Evolutionary conservation across 352 stramenopile genomes (phyloP), one percentile per base, ranked within the genome.

Genomic region (Pythium dissotocum): DNA sequence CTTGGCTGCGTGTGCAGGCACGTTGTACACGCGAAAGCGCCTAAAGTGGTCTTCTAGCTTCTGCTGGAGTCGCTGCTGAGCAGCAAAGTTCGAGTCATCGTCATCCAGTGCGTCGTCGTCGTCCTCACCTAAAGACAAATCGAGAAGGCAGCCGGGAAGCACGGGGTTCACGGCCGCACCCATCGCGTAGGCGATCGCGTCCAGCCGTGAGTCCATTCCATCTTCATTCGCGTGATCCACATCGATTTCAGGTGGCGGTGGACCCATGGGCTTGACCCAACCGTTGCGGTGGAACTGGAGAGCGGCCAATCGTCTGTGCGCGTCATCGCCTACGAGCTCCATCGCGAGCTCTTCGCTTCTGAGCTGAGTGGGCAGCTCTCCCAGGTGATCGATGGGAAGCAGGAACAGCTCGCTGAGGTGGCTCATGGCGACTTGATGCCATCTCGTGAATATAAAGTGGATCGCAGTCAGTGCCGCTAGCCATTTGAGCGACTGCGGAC

Each of bases 31-130:
- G 2, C 78, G 77, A 55, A 87, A 89, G 28, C 70, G 69, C n/a
- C 69, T 63, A 57, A 91, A 93, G 46, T 93, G 85, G n/a, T 67
- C 75, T 60, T 90, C 76, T 7, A 93, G 73, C 38, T 79, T 67
- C 24, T 71, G 30, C 0, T 71, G 78, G 35, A 91, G 59, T 14
- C 67, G 66, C 2, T 82, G 72, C 38, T 89, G 78, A 2, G 55
- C 68, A 24, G 77, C 62, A 18, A 70, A 69, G 36, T 81, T 75
- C 46, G 76, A 65, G 18, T 65, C 63, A 14, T 75, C 64, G 12
- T 53, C 44, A 10, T 62, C 59, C 1, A 62, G 28, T 0, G 61
- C 63, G 10, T 73, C 63, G 1, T 71, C 63, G 4, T 70, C 30
- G 4, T 66, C 36, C 0, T 40, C 40, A 14, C 10, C 10, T 3